phyloP scores from a whole-genome alignment of 176 grass and related monocot genomes.

The Aegilops umbellulata region DNA sequence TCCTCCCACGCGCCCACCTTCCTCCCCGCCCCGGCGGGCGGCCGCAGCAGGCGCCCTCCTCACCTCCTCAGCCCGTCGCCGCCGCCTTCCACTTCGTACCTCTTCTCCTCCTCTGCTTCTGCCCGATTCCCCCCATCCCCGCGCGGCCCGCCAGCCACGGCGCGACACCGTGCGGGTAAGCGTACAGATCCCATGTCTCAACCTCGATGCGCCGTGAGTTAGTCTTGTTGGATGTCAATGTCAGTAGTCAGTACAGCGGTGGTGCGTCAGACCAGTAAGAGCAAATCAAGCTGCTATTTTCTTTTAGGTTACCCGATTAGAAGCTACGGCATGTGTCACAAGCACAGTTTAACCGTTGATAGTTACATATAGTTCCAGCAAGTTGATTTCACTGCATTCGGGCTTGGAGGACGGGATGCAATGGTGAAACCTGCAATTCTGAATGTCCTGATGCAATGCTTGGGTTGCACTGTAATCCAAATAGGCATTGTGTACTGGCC shows the following conservation, averaged over 20 bases:
- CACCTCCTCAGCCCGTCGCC: background rate
- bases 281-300: background rate
- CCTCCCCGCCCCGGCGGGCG: background rate
- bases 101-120: background rate
- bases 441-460: background rate
- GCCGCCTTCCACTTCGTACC: background rate
- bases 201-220: background rate
- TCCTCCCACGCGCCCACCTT: background rate
- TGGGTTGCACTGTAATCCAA: background rate
- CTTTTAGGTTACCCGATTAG: background rate
- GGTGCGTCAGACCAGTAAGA: background rate
- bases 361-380: background rate
- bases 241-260: too few species aligned
- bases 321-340: background rate
- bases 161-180: conserved; percentile 23
- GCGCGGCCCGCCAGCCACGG: background rate
- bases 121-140: background rate
- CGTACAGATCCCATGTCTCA: background rate
- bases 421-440: background rate
- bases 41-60: background rate
- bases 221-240: background rate
- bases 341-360: background rate
- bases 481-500: background rate
- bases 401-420: background rate
- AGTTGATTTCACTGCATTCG: background rate